Percentiles rank a stretch among this genome's conserved stretches.
phyloP scores from a whole-genome alignment of 192 early-diverging fungal species.

The Backusella liffmaniae region DNA sequence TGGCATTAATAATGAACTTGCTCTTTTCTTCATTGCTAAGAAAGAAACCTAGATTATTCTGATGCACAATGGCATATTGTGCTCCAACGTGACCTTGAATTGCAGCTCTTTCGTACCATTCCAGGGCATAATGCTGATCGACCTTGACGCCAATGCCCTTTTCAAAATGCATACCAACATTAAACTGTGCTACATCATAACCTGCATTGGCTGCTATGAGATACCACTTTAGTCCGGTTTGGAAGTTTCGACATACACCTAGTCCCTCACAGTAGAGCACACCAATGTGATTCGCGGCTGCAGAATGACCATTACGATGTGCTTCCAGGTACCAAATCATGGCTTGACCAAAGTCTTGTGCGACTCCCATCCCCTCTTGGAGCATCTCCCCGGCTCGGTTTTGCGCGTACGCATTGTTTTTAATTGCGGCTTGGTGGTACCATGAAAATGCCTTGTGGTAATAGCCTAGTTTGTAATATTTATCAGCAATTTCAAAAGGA shows the following conservation, averaged over 20 bases:
- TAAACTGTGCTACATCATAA: neutral
- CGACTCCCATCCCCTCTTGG: neutral
- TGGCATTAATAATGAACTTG: neutral
- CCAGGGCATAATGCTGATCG: neutral
- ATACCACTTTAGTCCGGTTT: neutral
- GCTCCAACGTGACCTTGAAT: neutral
- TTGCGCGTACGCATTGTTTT: neutral
- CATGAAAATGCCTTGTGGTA: neutral
- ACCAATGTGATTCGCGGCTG: neutral
- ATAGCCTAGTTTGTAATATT: neutral
- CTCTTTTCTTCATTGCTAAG: neutral
- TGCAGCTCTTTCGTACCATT: neutral
- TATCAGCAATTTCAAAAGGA: neutral
- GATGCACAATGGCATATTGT: neutral
- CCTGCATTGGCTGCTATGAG: neutral
- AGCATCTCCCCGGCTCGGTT: neutral
- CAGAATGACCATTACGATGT: neutral
- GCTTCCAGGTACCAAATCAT: neutral
- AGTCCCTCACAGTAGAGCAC: neutral
- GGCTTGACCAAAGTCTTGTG: neutral
- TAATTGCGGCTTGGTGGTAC: neutral
- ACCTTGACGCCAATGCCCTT: neutral
- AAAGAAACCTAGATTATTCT: neutral
- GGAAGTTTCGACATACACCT: neutral
- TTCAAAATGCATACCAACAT: neutral